Base-by-base conservation (phyloP, 1,284 basidiomycete genomes). In the Xerocomus alliaceus region DNA sequence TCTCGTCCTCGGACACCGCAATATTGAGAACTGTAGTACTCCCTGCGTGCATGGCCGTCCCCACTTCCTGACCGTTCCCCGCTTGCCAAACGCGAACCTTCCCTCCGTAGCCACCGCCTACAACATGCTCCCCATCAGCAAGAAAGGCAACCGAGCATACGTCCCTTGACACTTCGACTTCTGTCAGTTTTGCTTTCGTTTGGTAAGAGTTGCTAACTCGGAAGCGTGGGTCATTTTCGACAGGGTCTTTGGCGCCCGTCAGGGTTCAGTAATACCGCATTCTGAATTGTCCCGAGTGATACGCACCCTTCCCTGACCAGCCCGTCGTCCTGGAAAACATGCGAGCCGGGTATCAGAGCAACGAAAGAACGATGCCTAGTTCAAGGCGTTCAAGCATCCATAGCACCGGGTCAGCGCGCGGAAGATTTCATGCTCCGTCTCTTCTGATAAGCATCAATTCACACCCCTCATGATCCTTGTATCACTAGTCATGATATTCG, bases 121-220 rank as follows among this genome's bases (percentile, higher is more conserved):
- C 42, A 26, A 64, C 15, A 8, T 55, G 52, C 22, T 26, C 42
- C 28, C 56, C 55, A 28, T 52, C 20, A 10, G 28, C 22, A 42
- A 60, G 28, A 26, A 63, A 63, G 8, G 51, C 44, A 20, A 63
- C 34, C n/a, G 62, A 60, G 32, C 60, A 63, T n/a, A 63, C 26
- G 26, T 64, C 55, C 28, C 47, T 51, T 29, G 37, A 44, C 26
- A 44, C 61, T 9, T 29, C 13, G 31, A 63, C 60, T 9, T 54
- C 47, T 12, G 29, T 64, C 26, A 24, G 11, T 32, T 34, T 51
- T 22, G 12, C 32, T 44, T 39, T 35, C 20, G 34, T n/a, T 42
- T 35, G 47, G 12, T 31, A n/a, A 31, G 22, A 18, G 18, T 26
- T 24, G 22, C 28, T 28, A n/a, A n/a, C n/a, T n/a, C n/a, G n/a